These are phyloP conservation scores for Ganoderma resinaceum DNA, from an alignment of 1,284 basidiomycete species.

Conservation along the genomic window DNA sequence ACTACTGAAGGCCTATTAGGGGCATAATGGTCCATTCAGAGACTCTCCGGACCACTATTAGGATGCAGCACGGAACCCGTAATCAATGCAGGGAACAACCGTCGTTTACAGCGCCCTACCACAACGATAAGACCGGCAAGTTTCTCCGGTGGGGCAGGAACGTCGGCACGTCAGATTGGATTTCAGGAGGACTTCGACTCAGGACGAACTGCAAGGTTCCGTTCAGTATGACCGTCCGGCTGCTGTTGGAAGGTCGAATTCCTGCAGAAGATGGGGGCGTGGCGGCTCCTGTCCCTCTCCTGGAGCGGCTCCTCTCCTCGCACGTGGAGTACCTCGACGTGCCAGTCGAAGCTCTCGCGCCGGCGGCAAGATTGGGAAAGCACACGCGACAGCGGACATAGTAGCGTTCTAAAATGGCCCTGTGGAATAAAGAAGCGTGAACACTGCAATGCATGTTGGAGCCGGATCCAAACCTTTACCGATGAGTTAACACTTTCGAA, in stretches of 20 bases:
- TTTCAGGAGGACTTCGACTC: neutral
- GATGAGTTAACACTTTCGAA: slow-evolving; percentile 1
- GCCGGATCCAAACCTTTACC: slow-evolving; percentile 13
- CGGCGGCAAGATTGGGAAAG: neutral
- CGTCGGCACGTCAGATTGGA: slow-evolving; percentile 6
- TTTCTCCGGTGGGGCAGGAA: neutral
- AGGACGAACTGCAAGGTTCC: neutral
- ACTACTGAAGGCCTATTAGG: neutral
- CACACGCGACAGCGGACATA: slow-evolving; percentile 3
- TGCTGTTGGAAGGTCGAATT: neutral
- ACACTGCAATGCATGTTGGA: slow-evolving; percentile 14
- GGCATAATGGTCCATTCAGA: neutral
- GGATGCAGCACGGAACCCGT: neutral
- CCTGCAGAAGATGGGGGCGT: neutral
- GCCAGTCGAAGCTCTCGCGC: neutral
- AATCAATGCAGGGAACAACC: slow-evolving; percentile 3
- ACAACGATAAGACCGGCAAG: neutral
- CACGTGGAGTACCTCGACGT: slow-evolving; percentile 1
- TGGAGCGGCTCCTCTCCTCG: neutral
- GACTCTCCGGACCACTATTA: neutral
- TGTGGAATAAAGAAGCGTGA: slow-evolving; percentile 14
- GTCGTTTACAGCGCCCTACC: neutral
- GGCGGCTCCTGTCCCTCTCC: slow-evolving; percentile 1
- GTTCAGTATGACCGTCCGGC: neutral
- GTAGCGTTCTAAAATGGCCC: slow-evolving; percentile 10